These are phyloP conservation scores for Alternaria tenuissima DNA, from an alignment of 2,329 filamentous ascomycete species.

Conservation along the genomic window DNA sequence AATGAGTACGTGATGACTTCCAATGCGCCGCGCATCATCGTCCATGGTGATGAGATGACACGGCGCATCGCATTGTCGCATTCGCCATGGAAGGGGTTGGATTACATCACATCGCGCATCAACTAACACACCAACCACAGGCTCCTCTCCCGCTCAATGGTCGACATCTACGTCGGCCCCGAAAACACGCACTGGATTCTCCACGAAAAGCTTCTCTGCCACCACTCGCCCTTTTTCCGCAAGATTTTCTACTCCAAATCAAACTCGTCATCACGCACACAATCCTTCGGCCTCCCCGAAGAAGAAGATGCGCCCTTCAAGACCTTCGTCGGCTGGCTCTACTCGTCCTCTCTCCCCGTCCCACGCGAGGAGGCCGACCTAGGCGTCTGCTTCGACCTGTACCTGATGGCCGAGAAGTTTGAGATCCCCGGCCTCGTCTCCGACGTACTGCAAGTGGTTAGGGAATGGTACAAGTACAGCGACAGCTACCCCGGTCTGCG, in stretches of 20 bases:
- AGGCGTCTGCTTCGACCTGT: conserved; percentile 61
- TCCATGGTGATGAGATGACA: neutral
- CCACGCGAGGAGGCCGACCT: conserved; percentile 62
- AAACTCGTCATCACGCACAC: conserved; percentile 35
- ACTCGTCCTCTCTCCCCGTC: conserved; percentile 57
- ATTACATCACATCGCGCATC: neutral
- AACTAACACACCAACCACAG: conserved; percentile 36
- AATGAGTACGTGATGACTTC: conserved; percentile 38
- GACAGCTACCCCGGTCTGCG: conserved; percentile 62
- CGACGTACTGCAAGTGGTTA: conserved; percentile 60
- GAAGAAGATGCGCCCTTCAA: conserved; percentile 62
- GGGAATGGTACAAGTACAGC: conserved; percentile 62
- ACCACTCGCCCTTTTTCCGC: conserved; percentile 63
- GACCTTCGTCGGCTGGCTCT: conserved; percentile 64
- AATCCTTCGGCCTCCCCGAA: conserved; percentile 60
- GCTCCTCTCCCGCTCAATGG: conserved; percentile 63
- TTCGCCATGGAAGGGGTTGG: neutral
- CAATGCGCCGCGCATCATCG: neutral
- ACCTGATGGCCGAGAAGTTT: conserved; percentile 64
- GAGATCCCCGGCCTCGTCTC: conserved; percentile 57
- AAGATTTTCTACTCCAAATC: conserved; percentile 58
- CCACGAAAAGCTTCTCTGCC: conserved; percentile 64
- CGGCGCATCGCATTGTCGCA: neutral
- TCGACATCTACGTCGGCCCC: conserved; percentile 64
- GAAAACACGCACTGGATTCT: conserved; percentile 64